phyloP scores from a whole-genome alignment of 1,284 basidiomycete species.

The Ceraceosorus guamensis region DNA sequence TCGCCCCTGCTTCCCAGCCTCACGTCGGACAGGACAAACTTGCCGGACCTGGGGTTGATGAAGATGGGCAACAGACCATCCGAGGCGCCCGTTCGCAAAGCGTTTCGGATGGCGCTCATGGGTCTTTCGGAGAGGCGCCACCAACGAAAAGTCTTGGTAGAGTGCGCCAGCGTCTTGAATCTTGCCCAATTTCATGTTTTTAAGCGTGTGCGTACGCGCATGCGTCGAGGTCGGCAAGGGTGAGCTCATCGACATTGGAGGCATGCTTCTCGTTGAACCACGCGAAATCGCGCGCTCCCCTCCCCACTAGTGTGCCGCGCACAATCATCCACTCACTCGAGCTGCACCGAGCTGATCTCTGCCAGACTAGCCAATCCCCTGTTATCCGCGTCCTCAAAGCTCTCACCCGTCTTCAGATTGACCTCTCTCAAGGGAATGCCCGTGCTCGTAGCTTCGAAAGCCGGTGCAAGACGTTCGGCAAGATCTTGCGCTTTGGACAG shows the following conservation, averaged over 20 bases:
- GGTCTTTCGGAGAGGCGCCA: slow-evolving; percentile 69
- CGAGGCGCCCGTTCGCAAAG: slow-evolving; percentile 33
- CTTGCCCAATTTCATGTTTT: no score
- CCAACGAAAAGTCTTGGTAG: slow-evolving; percentile 69
- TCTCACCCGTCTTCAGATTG: slow-evolving; percentile 64
- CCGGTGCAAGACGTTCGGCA: slow-evolving; percentile 74
- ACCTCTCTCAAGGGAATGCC: slow-evolving; percentile 74
- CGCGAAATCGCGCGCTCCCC: no score
- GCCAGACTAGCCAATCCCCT: slow-evolving; percentile 68
- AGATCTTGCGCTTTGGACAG: slow-evolving; percentile 57
- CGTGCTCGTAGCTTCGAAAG: slow-evolving; percentile 58
- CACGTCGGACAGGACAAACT: slow-evolving; percentile 67
- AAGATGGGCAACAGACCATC: slow-evolving; percentile 78
- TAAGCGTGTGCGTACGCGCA: no score
- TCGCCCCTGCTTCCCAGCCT: slow-evolving; percentile 86
- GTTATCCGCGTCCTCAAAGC: slow-evolving; percentile 63
- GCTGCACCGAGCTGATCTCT: slow-evolving; percentile 42
- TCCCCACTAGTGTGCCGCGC: no score
- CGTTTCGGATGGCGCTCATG: slow-evolving; percentile 31
- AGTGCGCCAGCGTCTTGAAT: slow-evolving; percentile 79
- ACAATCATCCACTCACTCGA: slow-evolving; percentile 35
- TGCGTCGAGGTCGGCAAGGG: neutral
- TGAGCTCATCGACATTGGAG: no score
- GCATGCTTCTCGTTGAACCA: neutral
- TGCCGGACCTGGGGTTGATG: slow-evolving; percentile 61